Base-by-base conservation (phyloP, 768 basidiomycete genomes). In the Phanerodontia chrysosporium region DNA sequence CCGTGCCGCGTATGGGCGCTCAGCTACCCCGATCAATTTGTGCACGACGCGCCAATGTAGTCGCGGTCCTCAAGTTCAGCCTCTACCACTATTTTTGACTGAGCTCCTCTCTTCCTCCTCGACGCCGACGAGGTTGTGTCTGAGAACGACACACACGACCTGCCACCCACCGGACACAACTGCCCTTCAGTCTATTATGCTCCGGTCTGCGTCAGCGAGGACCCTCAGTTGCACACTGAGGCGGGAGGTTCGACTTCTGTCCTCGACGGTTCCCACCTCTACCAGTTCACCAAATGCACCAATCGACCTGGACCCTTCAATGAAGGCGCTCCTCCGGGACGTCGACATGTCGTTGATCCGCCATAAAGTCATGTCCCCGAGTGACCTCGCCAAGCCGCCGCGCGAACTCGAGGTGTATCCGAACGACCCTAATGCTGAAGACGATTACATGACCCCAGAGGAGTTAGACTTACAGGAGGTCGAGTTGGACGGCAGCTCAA, bases 271-370 rank as follows among this genome's bases (percentile, higher is more conserved):
- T 42, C 51, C 60, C 12, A 60, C 67, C 29, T 70, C 52, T 3
- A 42, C 68, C n/a, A 59, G 70, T 42, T 78, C 80, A 46, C 80
- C 83, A n/a, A 88, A 86, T 64, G 77, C 82, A 3, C 75, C 83
- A 30, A 65, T 90, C 9, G 72, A 84, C 45, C 74, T 92, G 36
- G 90, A 92, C 68, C 81, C 90, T 9, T 81, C 81, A 32, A 74
- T 89, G 58, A 78, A 78, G 65, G 76, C 79, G 7, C 73, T 92
- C 39, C 74, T 92, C 46, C 75, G 78, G 58, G 88, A 89, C 72
- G 79, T 85, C 2, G 89, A 89, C 62, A 81, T 87, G 61, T 85
- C 89, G 9, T 72, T 90, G 18, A 67, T 66, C 44, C 62, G 66
- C 21, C 67, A 70, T 52, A 76, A 76, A 53, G n/a, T 22, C 21